Base-by-base conservation (phyloP, 495 filamentous ascomycete genomes). In the Diplogelasinospora grovesii region DNA sequence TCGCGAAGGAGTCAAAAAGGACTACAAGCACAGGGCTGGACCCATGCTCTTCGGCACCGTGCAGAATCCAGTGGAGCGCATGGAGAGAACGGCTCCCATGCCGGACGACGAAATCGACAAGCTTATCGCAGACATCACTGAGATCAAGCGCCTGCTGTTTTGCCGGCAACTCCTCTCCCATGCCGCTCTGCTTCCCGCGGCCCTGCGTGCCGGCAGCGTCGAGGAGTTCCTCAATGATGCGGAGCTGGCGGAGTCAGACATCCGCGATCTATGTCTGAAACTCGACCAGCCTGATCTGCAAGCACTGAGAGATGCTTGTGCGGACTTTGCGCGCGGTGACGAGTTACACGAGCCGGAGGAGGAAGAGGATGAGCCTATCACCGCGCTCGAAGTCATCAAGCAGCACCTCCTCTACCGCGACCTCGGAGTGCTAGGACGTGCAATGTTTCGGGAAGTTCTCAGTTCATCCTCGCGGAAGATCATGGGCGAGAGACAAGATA, bases 71-170 rank as follows among this genome's bases (percentile, higher is more conserved):
- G 34, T 49, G 6, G 58, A 64, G 26, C 53, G 54, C 13, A 49
- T 59, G 26, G 53, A 60, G 0, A 53, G 57, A 25, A 62, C 66
- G 6, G 49, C 70, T 3, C 59, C 66, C 8, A 40, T 61, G 35
- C 38, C 48, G 8, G 65, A 71, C 5, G 61, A 65, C 9, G 68
- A 72, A 33, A 66, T 72, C 22, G 57, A 64, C 19, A 30, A 44
- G 14, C 49, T 73, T 3, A 53, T 70, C 10, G 44, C 53, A 9
- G 69, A 75, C 14, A 59, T 75, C 23, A 50, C 58, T 16, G 66
- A 75, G 38, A 70, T 76, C 41, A 73, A 74, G 48, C 50, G 62
- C 26, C 52, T 73, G 8, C 50, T 78, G 5, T 70, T 76, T 39
- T 73, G 72, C 36, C 64, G 73, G 18, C 61, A 73, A 5, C 51